Evolutionary conservation across 768 basidiomycete genomes (phyloP), one percentile per base, ranked within the genome.

Genomic region (Hygrocybe punicea): DNA sequence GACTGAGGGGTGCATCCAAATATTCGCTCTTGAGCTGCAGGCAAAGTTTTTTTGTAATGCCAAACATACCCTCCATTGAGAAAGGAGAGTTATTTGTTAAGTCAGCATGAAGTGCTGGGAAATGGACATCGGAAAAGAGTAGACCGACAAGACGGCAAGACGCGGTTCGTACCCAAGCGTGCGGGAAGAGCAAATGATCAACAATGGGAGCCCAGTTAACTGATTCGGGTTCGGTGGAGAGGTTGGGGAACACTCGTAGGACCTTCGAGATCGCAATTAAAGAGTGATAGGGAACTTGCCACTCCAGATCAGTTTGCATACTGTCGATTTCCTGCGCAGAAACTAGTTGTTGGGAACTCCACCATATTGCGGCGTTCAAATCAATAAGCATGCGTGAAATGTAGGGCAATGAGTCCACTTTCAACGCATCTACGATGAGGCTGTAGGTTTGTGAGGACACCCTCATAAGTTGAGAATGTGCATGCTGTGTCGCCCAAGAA

Each of bases 131-230:
- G 5, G 80, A 70, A 67, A 89, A 93, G 4, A 93, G 73, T 19
- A 79, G 64, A 16, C 92, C 92, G 2, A 97, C 68, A 11, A 93
- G 76, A 55, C 91, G 80, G 57, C 87, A 86, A 1, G 93, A 80
- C 1, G 87, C 88, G 5, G 83, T 84, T 40, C 95, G 86, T 0
- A 97, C 93, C 96, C 95, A 98, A 4, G 91, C 83, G 69, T 99
- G 97, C 4, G 95, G 94, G 73, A 87, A 98, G 2, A 89, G 76
- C 3, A 98, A 81, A 63, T 89, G 85, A 0, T 74, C 63, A 21
- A 83, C 75, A 40, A 97, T 77, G 1, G 76, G 65, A 9, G 72
- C 62, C 93, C 94, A 96, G 1, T 78, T 67, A 1, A 91, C 73
- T 55, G 69, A 75, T 40, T 76, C 77, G 8, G 75, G 72, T 36